Conservation (phyloP, 1,139 yeast genomes). For the Pichia sp. region DNA sequence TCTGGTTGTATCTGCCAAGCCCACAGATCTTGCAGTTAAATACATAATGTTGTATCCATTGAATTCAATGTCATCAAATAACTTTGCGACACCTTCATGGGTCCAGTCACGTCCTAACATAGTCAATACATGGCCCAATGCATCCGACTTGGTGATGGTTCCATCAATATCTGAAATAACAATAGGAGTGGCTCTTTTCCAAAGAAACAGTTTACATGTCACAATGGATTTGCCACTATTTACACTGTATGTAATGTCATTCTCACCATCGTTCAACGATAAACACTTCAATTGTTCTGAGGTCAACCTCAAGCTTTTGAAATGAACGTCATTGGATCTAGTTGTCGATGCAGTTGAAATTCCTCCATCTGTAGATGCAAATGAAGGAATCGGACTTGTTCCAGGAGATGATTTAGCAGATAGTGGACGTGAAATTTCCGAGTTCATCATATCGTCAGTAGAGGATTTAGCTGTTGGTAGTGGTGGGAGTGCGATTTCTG, state of each 20-base stretch:
- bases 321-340: constrained; percentile 37
- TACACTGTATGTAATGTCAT: constrained; percentile 72
- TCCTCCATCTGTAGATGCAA: background rate
- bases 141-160: constrained; percentile 96
- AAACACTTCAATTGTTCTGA: constrained; percentile 80
- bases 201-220: constrained; percentile 67
- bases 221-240: constrained; percentile 79
- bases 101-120: constrained; percentile 98
- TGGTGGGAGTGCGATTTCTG: background rate
- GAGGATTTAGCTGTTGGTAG: constrained; percentile 1
- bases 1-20: constrained; percentile 91
- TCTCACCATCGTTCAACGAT: constrained; percentile 73
- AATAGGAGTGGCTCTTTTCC: constrained; percentile 83
- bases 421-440: constrained; percentile 1
- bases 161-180: constrained; percentile 98
- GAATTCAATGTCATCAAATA: constrained; percentile 75
- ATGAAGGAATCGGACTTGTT: background rate
- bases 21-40: constrained; percentile 91
- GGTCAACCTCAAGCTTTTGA: constrained; percentile 85
- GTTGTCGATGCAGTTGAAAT: background rate
- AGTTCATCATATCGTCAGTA: background rate
- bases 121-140: constrained; percentile 91
- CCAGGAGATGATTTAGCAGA: constrained; percentile 2
- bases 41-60: constrained; percentile 95
- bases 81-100: constrained; percentile 88